These are phyloP conservation scores for Aspergillus transmontanensis DNA, from an alignment of 2,329 filamentous ascomycete species.

Conservation along the genomic window DNA sequence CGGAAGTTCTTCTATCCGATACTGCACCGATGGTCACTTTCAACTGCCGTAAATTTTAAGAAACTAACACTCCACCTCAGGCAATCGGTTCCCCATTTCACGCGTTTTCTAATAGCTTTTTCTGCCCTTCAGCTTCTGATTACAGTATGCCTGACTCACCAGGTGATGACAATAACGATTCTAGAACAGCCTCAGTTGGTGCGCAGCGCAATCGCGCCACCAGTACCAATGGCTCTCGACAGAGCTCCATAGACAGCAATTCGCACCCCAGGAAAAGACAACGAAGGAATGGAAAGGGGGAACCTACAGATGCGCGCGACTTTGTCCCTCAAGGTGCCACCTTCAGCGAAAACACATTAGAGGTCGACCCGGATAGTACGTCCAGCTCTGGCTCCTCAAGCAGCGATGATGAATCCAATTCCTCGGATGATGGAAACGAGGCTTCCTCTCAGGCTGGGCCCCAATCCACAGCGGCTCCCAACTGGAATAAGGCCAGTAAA, in stretches of 20 bases:
- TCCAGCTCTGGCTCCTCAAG: constrained; percentile 30
- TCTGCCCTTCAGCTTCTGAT: background rate
- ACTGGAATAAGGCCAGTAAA: constrained; percentile 50
- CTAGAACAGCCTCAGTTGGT: constrained; percentile 50
- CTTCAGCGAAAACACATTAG: constrained; percentile 37
- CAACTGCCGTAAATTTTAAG: constrained; percentile 30
- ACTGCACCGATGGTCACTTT: constrained; percentile 13
- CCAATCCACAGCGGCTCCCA: constrained; percentile 34
- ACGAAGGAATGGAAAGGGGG: constrained; percentile 27
- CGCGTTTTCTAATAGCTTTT: background rate
- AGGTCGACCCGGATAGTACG: constrained; percentile 34
- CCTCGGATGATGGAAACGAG: constrained; percentile 19
- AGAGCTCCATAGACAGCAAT: constrained; percentile 26
- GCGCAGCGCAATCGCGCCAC: constrained; percentile 36
- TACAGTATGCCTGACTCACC: constrained; percentile 29
- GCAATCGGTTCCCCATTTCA: background rate
- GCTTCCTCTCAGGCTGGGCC: constrained; percentile 16
- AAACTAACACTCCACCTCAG: background rate
- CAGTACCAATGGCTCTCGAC: constrained; percentile 26
- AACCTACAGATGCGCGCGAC: constrained; percentile 32
- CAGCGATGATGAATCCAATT: constrained; percentile 16
- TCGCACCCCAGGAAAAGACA: constrained; percentile 31
- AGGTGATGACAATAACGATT: constrained; percentile 43
- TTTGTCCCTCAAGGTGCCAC: constrained; percentile 41
- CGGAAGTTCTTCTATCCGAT: background rate